Evolutionary conservation across 768 basidiomycete species (phyloP), one percentile per base, ranked within the genome.

Genomic region (Arthromyces matolae): DNA sequence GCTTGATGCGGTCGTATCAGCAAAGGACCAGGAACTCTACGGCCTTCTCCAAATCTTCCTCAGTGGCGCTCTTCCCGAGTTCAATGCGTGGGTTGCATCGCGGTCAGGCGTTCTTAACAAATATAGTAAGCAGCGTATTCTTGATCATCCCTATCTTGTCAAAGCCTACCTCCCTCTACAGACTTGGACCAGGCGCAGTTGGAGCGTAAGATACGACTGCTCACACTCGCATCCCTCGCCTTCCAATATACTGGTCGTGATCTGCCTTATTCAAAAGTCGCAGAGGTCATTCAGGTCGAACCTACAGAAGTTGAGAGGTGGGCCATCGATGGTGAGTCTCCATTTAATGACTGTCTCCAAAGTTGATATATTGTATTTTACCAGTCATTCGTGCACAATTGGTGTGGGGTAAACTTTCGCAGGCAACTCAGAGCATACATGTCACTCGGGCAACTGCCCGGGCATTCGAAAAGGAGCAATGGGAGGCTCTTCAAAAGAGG

Each of bases 311-410:
- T 93, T 23, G 92, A 93, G 63, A 83, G 79, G 58, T 93, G 89
- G 89, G 81, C 83, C 32, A 93, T 93, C 52, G 89, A 93, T 67
- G 84, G 90, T 91, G n/a, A 51, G 72, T 44, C 7, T 16, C 42
- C 36, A 42, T 43, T 25, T 25, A 13, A 50, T 36, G 34, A 3
- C 24, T 27, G 34, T 5, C 25, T 25, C 18, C 38, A n/a, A n/a
- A n/a, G n/a, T n/a, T n/a, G n/a, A n/a, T n/a, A n/a, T n/a, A n/a
- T n/a, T n/a, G n/a, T n/a, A n/a, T n/a, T n/a, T n/a, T n/a, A n/a
- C 12, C 55, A 92, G 91, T 86, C 47, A 91, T 93, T 56, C 87
- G 91, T 45, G 78, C 82, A 2, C 83, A 86, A 22, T 78, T 93
- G 36, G 63, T 93, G 25, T 80, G 82, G 42, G 92, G 86, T 29